A percentile compares a stretch with the other conserved stretches of the same genome.
Evolutionary conservation across 768 basidiomycete genomes (phyloP).

Genomic region (Panellus pusillus): DNA sequence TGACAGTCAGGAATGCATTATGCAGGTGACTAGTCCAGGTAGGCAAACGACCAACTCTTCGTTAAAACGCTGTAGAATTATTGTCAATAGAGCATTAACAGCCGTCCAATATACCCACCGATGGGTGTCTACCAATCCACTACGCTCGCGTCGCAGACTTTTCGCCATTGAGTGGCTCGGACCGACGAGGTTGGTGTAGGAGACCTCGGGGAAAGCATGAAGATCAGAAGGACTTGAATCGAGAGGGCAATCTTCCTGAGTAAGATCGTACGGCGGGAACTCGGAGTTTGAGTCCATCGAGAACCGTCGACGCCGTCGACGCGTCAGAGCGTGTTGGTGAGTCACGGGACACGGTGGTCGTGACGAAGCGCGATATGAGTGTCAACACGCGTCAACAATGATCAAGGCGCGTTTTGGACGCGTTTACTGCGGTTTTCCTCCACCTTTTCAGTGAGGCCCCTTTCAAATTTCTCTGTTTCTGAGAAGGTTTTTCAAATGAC

Average conservation of each 20-base stretch:
- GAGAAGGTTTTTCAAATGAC: no score
- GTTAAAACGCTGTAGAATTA: conserved; percentile 2
- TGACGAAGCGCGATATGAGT: no score
- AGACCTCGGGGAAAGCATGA: conserved; percentile 15
- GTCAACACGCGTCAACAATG: no score
- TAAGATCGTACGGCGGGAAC: conserved; percentile 1
- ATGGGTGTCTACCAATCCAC: conserved; percentile 19
- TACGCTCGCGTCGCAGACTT: conserved; percentile 15
- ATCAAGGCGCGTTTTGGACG: no score
- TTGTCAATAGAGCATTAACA: background rate
- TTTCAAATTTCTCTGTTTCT: no score
- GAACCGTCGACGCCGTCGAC: no score
- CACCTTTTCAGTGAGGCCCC: no score
- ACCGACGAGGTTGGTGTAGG: conserved; percentile 14
- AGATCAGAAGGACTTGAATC: conserved; percentile 12
- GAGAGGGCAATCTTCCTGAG: conserved; percentile 3
- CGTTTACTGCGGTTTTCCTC: no score
- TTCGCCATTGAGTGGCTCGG: conserved; percentile 17
- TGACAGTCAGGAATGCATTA: background rate
- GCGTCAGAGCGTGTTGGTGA: no score
- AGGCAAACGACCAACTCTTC: background rate
- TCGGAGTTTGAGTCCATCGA: conserved; percentile 13
- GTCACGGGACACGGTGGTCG: no score
- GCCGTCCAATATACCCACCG: conserved; percentile 13
- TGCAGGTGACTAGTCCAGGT: background rate